phyloP scores from a whole-genome alignment of 495 filamentous ascomycete species.

The Podospora tetraspora region DNA sequence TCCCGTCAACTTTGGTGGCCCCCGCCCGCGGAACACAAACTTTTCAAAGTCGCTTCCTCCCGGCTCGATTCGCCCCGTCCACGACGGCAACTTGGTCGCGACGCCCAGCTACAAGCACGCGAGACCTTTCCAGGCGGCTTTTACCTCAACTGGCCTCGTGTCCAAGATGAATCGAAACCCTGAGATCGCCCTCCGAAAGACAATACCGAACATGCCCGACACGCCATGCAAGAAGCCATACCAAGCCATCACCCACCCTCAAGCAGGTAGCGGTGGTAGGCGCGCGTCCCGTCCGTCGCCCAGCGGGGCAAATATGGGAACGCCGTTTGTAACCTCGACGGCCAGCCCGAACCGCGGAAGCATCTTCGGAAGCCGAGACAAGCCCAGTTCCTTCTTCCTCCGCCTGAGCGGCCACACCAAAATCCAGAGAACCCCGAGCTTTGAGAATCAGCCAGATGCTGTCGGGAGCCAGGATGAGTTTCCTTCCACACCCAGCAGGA shows the following conservation, averaged over 20 bases:
- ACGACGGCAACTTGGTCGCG: slow-evolving; percentile 54
- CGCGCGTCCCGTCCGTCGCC: slow-evolving; percentile 31
- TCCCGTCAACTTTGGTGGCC: slow-evolving; percentile 51
- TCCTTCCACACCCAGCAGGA: slow-evolving; percentile 91
- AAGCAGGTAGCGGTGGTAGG: slow-evolving; percentile 51
- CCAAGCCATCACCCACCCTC: slow-evolving; percentile 58
- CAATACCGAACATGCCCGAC: slow-evolving; percentile 61
- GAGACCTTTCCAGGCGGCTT: slow-evolving; percentile 78
- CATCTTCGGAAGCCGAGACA: slow-evolving; percentile 57
- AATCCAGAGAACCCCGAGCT: slow-evolving; percentile 68
- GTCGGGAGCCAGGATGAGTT: slow-evolving; percentile 62
- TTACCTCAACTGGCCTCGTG: slow-evolving; percentile 89
- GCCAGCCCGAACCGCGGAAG: slow-evolving; percentile 34
- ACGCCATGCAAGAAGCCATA: slow-evolving; percentile 89
- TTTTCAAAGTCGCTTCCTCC: slow-evolving; percentile 79
- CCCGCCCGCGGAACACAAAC: slow-evolving; percentile 38
- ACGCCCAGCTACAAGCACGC: slow-evolving; percentile 82
- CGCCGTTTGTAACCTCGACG: slow-evolving; percentile 60
- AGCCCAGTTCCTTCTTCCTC: slow-evolving; percentile 42
- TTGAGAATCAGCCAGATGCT: slow-evolving; percentile 54
- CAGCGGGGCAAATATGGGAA: slow-evolving; percentile 20
- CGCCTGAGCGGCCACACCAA: slow-evolving; percentile 45
- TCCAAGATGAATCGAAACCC: slow-evolving; percentile 69
- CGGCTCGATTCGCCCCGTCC: slow-evolving; percentile 46
- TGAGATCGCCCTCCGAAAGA: slow-evolving; percentile 53